These are phyloP conservation scores for Arachis hypogaea DNA, from an alignment of 306 rosid genomes.

Conservation along the genomic window DNA sequence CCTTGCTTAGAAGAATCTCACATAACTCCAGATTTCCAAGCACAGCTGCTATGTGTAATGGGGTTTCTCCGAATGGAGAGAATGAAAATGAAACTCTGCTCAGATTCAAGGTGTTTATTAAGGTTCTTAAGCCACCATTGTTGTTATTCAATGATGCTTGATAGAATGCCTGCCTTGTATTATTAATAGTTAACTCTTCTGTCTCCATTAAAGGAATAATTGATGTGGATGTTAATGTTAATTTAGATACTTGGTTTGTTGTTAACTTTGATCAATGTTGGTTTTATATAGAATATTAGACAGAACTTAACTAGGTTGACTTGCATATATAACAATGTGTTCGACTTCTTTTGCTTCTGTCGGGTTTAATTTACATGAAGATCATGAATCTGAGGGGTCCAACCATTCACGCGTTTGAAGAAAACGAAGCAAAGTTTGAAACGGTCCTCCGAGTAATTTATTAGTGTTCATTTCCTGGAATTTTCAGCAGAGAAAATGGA, in stretches of 20 bases:
- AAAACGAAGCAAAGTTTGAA: no score
- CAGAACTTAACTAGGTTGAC: no score
- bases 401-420: no score
- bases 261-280: background rate
- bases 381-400: no score
- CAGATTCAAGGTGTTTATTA: slow-evolving; percentile 33
- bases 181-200: background rate
- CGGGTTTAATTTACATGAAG: no score
- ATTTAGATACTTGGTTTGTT: background rate
- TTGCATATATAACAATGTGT: no score
- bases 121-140: slow-evolving; percentile 29
- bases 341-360: no score
- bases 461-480: no score
- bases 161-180: background rate
- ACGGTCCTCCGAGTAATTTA: no score
- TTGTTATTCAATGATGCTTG: slow-evolving; percentile 30
- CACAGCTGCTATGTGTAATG: slow-evolving; percentile 44
- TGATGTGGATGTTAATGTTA: background rate
- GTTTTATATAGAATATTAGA: background rate
- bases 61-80: slow-evolving; percentile 39
- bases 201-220: background rate
- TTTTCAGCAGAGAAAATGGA: no score
- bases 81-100: slow-evolving; percentile 38
- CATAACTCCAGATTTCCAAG: slow-evolving; percentile 41
- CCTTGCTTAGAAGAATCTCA: slow-evolving; percentile 22